phyloP scores from a whole-genome alignment of 225 moss, liverwort and hornwort genomes.

The Pseudisothecium myosuroides region DNA sequence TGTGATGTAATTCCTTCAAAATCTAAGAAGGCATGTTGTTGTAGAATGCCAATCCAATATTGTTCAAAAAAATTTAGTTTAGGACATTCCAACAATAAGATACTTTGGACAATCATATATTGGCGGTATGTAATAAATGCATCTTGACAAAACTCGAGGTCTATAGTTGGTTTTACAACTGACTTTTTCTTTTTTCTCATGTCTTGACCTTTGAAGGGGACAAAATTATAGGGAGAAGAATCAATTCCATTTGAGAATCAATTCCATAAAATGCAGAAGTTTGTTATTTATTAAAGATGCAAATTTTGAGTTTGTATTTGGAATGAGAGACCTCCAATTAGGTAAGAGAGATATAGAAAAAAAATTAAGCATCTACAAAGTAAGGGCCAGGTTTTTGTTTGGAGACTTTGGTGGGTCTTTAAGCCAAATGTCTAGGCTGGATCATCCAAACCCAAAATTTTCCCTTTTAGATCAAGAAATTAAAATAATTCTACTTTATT shows the following conservation, averaged over 20 bases:
- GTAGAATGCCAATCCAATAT: background rate
- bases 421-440: fast-evolving
- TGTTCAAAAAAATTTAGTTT: background rate
- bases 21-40: background rate
- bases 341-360: background rate
- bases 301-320: background rate
- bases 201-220: background rate
- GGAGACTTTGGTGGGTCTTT: background rate
- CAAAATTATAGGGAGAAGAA: fast-evolving
- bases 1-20: fast-evolving
- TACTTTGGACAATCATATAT: background rate
- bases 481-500: background rate
- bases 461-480: background rate
- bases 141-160: background rate
- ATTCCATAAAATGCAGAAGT: fast-evolving
- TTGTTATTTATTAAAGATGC: background rate
- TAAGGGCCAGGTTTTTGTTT: background rate
- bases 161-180: fast-evolving
- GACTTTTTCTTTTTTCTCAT: background rate
- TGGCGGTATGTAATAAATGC: fast-evolving
- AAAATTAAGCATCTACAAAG: background rate
- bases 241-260: background rate
- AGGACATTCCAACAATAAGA: background rate
- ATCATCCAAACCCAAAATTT: background rate
- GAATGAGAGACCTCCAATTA: fast-evolving